Evolutionary conservation across 139 green algal species (phyloP).

Genomic region (Yamagishiella unicocca): DNA sequence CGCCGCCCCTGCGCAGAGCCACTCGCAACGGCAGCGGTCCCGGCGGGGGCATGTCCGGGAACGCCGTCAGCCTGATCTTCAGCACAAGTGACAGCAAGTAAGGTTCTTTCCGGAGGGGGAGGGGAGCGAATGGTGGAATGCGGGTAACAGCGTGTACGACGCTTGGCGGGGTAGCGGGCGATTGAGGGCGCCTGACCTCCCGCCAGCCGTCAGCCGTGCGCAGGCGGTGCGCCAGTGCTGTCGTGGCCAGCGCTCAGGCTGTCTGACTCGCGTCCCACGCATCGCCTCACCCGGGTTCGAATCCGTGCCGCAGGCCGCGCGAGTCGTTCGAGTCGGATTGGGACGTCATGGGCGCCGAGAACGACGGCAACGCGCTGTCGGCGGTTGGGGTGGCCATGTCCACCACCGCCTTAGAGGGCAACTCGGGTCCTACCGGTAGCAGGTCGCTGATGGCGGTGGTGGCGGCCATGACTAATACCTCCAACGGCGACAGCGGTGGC

Average conservation of each 20-base stretch:
- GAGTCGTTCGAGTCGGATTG: conserved; percentile 42
- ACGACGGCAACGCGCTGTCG: conserved; percentile 16
- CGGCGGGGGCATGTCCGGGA: neutral
- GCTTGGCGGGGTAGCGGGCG: too few relatives aligned
- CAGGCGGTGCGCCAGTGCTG: too few relatives aligned
- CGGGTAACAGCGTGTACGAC: too few relatives aligned
- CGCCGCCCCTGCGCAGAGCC: neutral
- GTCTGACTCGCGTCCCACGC: too few relatives aligned
- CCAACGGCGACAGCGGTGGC: neutral
- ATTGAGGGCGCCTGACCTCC: too few relatives aligned
- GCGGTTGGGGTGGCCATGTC: neutral
- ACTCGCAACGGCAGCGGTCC: neutral
- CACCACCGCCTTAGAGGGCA: neutral
- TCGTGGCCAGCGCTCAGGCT: too few relatives aligned
- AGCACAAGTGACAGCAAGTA: conserved; percentile 24
- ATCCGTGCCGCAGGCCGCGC: conserved; percentile 6
- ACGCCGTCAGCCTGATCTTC: neutral
- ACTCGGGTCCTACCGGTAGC: neutral
- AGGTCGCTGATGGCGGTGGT: neutral
- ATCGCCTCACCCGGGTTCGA: too few relatives aligned
- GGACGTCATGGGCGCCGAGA: conserved; percentile 42
- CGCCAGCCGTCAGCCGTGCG: too few relatives aligned
- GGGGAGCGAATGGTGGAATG: too few relatives aligned
- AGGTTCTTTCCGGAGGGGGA: too few relatives aligned
- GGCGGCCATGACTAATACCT: neutral